These are phyloP conservation scores for Musa beccarii DNA, from an alignment of 176 grass and related monocot genomes.

Conservation along the genomic window DNA sequence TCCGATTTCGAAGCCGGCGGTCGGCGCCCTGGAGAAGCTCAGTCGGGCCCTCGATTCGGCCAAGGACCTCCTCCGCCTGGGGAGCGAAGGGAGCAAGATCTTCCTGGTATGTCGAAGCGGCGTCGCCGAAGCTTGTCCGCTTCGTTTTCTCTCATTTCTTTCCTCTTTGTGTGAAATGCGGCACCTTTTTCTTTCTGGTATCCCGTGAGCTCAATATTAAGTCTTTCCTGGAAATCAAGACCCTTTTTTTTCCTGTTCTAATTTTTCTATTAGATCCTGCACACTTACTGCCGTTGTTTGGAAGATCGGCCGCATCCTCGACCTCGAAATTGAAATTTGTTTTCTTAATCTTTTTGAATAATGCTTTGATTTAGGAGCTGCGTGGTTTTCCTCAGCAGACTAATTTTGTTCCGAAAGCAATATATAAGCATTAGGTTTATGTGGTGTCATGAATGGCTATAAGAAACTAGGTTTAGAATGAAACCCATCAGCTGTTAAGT, in stretches of 20 bases:
- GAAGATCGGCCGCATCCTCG: too few relatives aligned
- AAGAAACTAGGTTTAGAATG: neutral
- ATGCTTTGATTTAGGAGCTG: too few relatives aligned
- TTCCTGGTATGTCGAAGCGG: slow-evolving; percentile 11
- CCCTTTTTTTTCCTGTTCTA: neutral
- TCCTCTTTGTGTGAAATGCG: neutral
- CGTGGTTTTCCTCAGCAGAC: too few relatives aligned
- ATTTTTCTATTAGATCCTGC: too few relatives aligned
- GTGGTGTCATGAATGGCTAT: neutral
- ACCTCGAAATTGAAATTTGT: too few relatives aligned
- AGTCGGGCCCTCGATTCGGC: slow-evolving; percentile 1
- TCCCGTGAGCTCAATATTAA: too few relatives aligned
- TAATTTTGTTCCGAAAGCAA: too few relatives aligned
- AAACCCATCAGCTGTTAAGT: neutral
- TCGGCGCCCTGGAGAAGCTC: neutral
- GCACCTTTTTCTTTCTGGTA: neutral
- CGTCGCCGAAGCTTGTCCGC: neutral
- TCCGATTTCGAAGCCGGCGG: neutral
- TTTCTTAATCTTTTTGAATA: too few relatives aligned
- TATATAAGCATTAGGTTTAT: neutral
- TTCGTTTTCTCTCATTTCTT: neutral
- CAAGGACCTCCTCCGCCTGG: slow-evolving; percentile 13
- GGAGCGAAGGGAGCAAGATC: slow-evolving; percentile 22
- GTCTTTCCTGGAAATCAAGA: too few relatives aligned
- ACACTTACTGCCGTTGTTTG: too few relatives aligned